Base-by-base conservation (phyloP, 1,139 yeast species). In the Yamadazyma songkhlaensis region DNA sequence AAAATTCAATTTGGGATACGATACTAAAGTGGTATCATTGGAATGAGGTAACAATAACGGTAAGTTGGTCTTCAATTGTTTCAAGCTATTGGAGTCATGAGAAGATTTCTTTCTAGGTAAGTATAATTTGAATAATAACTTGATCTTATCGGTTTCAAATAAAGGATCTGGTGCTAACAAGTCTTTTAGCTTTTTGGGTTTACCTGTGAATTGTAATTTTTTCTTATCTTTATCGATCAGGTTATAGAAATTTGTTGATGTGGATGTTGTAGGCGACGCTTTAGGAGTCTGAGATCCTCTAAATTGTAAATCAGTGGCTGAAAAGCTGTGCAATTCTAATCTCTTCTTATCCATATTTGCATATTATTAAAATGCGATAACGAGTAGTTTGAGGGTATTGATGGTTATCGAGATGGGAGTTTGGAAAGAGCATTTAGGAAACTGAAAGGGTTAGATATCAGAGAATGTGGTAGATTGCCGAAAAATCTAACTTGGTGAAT, bases 81-180 rank as follows among this genome's bases (percentile, higher is more conserved):
- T 52, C 17, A 57, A 39, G n/a, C 61, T 53, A 20, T 38, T 35
- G 3, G 35, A 24, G 10, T 38, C 38, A 30, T 49, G 50, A 40
- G 50, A 49, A 10, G 28, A 11, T 35, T 55, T 53, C 37, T 57
- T 59, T 32, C 59, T 52, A 6, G 74, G 73, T 6, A 65, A 59
- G 45, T 56, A 67, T 29, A 68, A 48, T 41, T 51, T 54, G 39
- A 61, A 64, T 15, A 69, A 52, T 24, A 69, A 55, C 33, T 58
- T 57, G 45, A 62, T 58, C 37, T 67, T 72, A 10, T 63, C 55
- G 3, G 56, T 40, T 24, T 46, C 47, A 4, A 37, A 26, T 4
- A 41, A 36, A 2, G 49, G 47, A 22, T 44, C 42, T 9, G 24
- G n/a, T 20, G 30, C 40, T 12, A 31, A 34, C 11, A 31, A 7